Percentiles rank a stretch among this genome's conserved stretches.
Conservation (phyloP, 2,329 filamentous ascomycete genomes). For the Paraphaeosphaeria sporulosa region DNA sequence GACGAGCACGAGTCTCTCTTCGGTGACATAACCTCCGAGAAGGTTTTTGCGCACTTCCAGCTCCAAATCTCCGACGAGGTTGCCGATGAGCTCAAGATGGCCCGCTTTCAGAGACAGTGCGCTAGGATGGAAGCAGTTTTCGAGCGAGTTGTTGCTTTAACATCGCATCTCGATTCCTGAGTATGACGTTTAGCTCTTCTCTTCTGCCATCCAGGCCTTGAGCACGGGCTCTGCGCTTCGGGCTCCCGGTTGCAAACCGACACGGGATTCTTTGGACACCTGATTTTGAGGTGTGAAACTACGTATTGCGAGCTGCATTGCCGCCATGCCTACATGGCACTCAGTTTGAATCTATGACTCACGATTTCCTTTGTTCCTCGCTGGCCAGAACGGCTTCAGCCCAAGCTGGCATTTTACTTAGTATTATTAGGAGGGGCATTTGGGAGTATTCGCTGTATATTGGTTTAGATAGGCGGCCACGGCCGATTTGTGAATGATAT, state of each 20-base stretch:
- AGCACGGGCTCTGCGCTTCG: constrained; percentile 19
- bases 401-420: constrained; percentile 17
- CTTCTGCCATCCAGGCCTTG: constrained; percentile 7
- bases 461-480: constrained; percentile 1
- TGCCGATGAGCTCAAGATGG: constrained; percentile 38
- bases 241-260: constrained; percentile 21
- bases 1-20: constrained; percentile 46
- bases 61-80: constrained; percentile 67
- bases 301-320: constrained; percentile 11
- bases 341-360: constrained; percentile 35
- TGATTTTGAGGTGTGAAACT: constrained; percentile 3
- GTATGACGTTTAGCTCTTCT: background rate
- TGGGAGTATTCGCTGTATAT: constrained; percentile 6
- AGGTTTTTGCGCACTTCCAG: constrained; percentile 68
- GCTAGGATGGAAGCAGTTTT: constrained; percentile 43
- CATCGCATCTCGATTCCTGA: constrained; percentile 46
- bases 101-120: constrained; percentile 45
- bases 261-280: constrained; percentile 15
- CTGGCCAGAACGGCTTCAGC: constrained; percentile 29
- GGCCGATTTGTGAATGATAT: background rate
- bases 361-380: constrained; percentile 42
- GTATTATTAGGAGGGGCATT: constrained; percentile 15
- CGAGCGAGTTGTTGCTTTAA: constrained; percentile 44
- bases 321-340: constrained; percentile 15
- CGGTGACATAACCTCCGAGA: constrained; percentile 67